These are phyloP conservation scores for Breviolum minutum DNA, from an alignment of 73 alveolate genomes.

Conservation along the genomic window DNA sequence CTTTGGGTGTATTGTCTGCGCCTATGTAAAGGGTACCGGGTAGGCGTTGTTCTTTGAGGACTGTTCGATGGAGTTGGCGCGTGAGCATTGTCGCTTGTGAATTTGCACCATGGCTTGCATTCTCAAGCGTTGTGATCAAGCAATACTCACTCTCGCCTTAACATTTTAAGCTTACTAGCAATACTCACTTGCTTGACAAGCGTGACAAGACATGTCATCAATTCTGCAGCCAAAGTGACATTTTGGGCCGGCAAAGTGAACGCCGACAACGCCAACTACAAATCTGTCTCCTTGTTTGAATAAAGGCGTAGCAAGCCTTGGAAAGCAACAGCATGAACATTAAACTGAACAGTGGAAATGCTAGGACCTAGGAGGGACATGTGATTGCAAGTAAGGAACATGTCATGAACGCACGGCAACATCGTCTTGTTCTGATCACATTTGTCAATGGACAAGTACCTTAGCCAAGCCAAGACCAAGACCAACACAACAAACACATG, in stretches of 20 bases:
- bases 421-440: conserved; percentile 20
- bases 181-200: too few species aligned
- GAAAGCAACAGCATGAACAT: neutral
- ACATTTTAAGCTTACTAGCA: too few species aligned
- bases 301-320: neutral
- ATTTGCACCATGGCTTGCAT: neutral
- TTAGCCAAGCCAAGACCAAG: too few species aligned
- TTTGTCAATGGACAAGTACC: conserved; percentile 8
- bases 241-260: conserved; percentile 18
- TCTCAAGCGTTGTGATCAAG: neutral
- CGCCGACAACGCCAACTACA: neutral
- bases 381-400: neutral
- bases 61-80: neutral
- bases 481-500: too few species aligned
- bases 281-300: neutral
- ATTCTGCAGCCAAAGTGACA: too few species aligned
- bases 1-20: neutral
- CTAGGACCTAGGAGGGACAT: too few species aligned
- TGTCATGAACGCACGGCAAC: neutral
- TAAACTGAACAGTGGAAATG: neutral
- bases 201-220: too few species aligned
- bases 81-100: neutral
- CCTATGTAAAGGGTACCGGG: neutral
- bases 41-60: neutral
- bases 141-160: neutral